A percentile compares a stretch with the other conserved stretches of the same genome.
These are phyloP conservation scores for Lotmaria passim DNA, from an alignment of 208 protist species.

Conservation along the genomic window DNA sequence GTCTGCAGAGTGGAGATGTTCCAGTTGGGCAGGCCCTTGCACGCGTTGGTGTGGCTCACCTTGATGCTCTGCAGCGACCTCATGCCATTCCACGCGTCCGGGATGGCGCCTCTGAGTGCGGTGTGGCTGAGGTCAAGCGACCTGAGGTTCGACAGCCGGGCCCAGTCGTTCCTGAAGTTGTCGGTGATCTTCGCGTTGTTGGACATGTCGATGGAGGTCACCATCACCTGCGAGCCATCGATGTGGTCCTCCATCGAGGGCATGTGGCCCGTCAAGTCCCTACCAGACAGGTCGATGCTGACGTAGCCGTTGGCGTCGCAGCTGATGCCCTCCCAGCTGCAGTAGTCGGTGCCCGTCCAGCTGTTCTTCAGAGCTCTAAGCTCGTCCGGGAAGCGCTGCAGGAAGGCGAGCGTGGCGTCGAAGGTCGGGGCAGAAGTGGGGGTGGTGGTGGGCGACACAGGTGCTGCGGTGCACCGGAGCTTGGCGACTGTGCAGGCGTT, in stretches of 20 bases:
- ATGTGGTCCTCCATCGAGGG: not conserved
- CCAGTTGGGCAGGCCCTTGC: slow-evolving; percentile 18
- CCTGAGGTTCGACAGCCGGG: slow-evolving; percentile 3
- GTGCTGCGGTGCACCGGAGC: not conserved
- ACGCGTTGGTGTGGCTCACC: slow-evolving; percentile 6
- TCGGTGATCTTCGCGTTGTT: slow-evolving; percentile 20
- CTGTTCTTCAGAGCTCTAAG: not conserved
- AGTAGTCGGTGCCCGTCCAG: slow-evolving; percentile 20
- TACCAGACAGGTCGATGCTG: slow-evolving; percentile 16
- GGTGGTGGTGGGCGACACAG: too few relatives aligned
- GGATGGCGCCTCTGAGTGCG: slow-evolving; percentile 9
- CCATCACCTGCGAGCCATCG: slow-evolving; percentile 2
- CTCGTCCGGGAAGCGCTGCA: not conserved
- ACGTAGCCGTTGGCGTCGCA: slow-evolving; percentile 16
- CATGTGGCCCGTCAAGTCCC: slow-evolving; percentile 15
- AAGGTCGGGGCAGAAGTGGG: too few relatives aligned
- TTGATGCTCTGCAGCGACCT: slow-evolving; percentile 5
- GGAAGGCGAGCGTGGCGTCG: not conserved
- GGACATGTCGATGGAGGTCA: slow-evolving; percentile 21
- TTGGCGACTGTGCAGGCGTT: not conserved
- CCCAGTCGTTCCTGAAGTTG: slow-evolving; percentile 15
- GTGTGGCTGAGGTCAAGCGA: slow-evolving; percentile 31
- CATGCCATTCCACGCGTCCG: slow-evolving; percentile 32
- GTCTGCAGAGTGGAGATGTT: slow-evolving; percentile 16
- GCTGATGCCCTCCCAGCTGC: slow-evolving; percentile 26